Evolutionary conservation across 495 filamentous ascomycete genomes (phyloP), one percentile per base, ranked within the genome.

Genomic region (Jackrogersella minutella): DNA sequence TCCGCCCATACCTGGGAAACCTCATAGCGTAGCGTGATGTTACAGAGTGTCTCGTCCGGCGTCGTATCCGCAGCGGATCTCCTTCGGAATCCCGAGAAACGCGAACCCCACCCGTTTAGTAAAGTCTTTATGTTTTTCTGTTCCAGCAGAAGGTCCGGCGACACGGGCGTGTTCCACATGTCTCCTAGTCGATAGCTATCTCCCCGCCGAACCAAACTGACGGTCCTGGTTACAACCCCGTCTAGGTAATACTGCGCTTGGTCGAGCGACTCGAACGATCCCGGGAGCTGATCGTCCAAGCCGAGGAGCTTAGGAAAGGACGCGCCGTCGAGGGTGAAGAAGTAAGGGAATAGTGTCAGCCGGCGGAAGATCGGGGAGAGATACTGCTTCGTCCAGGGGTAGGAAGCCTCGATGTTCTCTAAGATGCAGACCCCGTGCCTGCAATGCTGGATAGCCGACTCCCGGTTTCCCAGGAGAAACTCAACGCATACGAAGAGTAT

Each of bases 401-500:
- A 71, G 5, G 57, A 36, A 33, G 40, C 44, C 24, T 71, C 64
- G 2, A 60, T 50, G 16, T 77, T 76, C 37, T 78, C 59, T 40
- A 76, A 66, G 36, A 70, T 78, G 39, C 71, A 61, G 10, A 80
- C 78, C 16, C 78, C 78, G 57, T 80, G 79, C 13, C 78, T 72
- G 28, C 78, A 72, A 31, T 81, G 79, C 21, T 77, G 62, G 36
- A 77, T 74, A 0, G 82, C 82, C 16, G 78, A 78, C 24, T 66
- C 72, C 52, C 77, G 72, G 72, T 85, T 81, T 14, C 79, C 82
- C 43, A 82, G 78, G 47, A 88, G 73, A 26, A 81, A 76, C 66
- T 87, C 86, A 34, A 88, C 82, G 66, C 83, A 87, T 11, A 87
- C 81, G 46, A 86, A 88, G 21, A 88, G 75, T 1, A 86, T 68